These are phyloP conservation scores for Mortierella sp. DNA, from an alignment of 371 early-diverging fungal genomes.

Conservation along the genomic window DNA sequence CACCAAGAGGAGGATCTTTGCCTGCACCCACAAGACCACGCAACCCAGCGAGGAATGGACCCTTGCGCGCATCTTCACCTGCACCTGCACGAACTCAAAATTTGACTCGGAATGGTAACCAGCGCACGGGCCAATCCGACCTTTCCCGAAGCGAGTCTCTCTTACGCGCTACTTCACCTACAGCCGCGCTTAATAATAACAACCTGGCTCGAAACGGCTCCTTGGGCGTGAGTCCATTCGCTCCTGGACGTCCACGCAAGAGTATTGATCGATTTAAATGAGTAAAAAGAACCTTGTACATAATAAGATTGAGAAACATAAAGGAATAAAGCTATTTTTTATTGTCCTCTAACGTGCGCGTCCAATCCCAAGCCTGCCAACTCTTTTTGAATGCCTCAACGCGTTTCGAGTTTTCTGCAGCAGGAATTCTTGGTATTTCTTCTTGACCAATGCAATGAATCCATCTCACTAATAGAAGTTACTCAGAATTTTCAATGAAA, in stretches of 20 bases:
- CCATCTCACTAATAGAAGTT: conserved; percentile 55
- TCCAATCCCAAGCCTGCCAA: conserved; percentile 91
- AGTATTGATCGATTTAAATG: background rate
- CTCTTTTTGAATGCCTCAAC: conserved; percentile 74
- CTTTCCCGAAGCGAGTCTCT: background rate
- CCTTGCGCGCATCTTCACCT: background rate
- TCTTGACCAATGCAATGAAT: conserved; percentile 74
- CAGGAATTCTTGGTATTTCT: conserved; percentile 55
- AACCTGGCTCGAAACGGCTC: background rate
- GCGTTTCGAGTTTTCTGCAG: conserved; percentile 68
- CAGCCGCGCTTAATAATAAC: background rate
- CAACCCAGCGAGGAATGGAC: background rate
- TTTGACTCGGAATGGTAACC: background rate
- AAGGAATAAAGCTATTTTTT: background rate
- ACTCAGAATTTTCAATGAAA: conserved; percentile 88
- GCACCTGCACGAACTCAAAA: background rate
- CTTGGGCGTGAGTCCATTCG: background rate
- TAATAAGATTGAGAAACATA: background rate
- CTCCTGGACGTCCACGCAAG: background rate
- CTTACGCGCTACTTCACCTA: background rate
- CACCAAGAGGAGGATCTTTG: background rate
- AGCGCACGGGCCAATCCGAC: background rate
- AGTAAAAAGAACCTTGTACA: background rate
- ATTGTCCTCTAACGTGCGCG: conserved; percentile 61
- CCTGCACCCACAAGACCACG: background rate